Conservation (phyloP, 2,329 filamentous ascomycete genomes). For the Curvularia verruculosa region DNA sequence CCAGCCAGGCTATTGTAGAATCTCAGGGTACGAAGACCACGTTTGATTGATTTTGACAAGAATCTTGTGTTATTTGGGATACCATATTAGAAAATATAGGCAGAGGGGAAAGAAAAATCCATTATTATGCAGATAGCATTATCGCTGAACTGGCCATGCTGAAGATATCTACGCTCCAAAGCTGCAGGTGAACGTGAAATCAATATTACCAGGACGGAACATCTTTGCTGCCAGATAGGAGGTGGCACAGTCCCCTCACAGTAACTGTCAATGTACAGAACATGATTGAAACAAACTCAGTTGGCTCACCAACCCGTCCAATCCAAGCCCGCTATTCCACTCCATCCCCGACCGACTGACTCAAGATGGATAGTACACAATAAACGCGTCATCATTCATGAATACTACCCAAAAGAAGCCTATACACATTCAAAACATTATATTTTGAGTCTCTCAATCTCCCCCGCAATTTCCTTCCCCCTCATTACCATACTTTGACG, state of each 20-base stretch:
- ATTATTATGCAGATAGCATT: background rate
- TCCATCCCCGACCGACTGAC: too few species aligned
- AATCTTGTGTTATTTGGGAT: background rate
- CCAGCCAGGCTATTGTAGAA: slow-evolving; percentile 81
- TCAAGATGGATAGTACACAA: too few species aligned
- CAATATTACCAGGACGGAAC: too few species aligned
- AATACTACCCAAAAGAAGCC: too few species aligned
- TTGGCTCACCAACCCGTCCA: background rate
- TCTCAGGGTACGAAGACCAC: slow-evolving; percentile 79
- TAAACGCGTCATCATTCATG: too few species aligned
- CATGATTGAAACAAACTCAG: too few species aligned
- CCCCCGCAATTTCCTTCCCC: too few species aligned
- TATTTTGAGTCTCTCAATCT: too few species aligned
- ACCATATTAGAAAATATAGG: slow-evolving; percentile 52
- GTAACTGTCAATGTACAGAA: too few species aligned
- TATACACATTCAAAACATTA: background rate
- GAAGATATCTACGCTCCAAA: background rate
- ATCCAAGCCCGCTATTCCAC: background rate
- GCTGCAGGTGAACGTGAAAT: too few species aligned
- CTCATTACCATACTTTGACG: too few species aligned
- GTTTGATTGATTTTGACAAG: slow-evolving; percentile 64
- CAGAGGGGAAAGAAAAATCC: background rate
- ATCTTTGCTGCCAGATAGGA: too few species aligned
- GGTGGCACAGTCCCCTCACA: background rate
- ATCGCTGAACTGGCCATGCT: background rate